Conservation (phyloP, 495 filamentous ascomycete species). For the Aspergillus biplanus region DNA sequence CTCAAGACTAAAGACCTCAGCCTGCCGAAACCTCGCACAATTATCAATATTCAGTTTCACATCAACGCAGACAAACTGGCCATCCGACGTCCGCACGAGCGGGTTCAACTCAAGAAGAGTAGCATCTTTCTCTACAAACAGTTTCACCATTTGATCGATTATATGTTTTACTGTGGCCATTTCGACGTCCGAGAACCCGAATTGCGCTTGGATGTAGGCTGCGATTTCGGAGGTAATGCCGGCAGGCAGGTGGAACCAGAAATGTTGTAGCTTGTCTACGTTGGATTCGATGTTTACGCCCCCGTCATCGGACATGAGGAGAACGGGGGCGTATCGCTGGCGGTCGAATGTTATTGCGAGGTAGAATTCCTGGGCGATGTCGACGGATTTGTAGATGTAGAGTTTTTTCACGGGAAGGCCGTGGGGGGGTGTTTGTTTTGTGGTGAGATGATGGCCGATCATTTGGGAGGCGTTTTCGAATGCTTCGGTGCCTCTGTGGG, state of each 20-base stretch:
- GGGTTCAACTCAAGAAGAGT: slow-evolving; percentile 41
- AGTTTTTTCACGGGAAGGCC: slow-evolving; percentile 39
- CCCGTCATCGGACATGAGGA: slow-evolving; percentile 36
- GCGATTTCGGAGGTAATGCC: slow-evolving; percentile 31
- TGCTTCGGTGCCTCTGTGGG: slow-evolving; percentile 31
- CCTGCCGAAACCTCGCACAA: slow-evolving; percentile 31
- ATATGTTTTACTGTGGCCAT: slow-evolving; percentile 29
- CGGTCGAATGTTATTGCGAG: slow-evolving; percentile 41
- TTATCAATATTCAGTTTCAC: slow-evolving; percentile 39
- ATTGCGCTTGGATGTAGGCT: slow-evolving; percentile 28
- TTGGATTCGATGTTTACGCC: slow-evolving; percentile 40
- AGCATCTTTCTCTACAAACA: slow-evolving; percentile 39
- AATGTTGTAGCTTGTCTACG: slow-evolving; percentile 29
- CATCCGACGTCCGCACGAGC: slow-evolving; percentile 32
- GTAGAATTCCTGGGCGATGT: slow-evolving; percentile 37
- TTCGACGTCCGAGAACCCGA: slow-evolving; percentile 31
- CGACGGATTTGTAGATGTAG: slow-evolving; percentile 37
- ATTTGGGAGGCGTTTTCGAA: slow-evolving; percentile 37
- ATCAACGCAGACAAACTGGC: slow-evolving; percentile 34
- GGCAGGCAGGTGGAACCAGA: slow-evolving; percentile 28
- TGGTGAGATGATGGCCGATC: slow-evolving; percentile 37
- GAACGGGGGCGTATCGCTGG: slow-evolving; percentile 27
- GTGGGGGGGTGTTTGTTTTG: slow-evolving; percentile 34
- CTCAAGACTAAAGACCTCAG: slow-evolving; percentile 29
- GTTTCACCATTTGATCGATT: slow-evolving; percentile 29